Evolutionary conservation across 768 basidiomycete species (phyloP), one percentile per base, ranked within the genome.

Genomic region (Tylopilus vinaceipallidus): DNA sequence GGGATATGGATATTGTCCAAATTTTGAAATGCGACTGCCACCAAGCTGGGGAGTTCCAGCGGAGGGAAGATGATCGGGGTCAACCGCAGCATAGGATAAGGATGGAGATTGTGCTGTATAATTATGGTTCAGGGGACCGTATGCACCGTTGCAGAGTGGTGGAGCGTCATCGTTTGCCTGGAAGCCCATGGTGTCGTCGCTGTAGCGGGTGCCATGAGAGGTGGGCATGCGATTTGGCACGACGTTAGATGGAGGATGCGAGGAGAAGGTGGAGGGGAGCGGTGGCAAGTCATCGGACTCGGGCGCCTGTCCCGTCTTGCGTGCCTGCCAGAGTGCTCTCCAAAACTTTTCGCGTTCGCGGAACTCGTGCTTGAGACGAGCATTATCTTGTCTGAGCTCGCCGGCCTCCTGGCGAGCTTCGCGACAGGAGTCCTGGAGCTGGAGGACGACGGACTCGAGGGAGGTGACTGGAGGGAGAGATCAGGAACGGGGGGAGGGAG

Each of bases 361-460:
- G 45, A 75, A 72, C 63, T 86, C 83, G 50, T 80, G 78, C 44
- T 78, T 79, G 20, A 91, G 72, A 37, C 81, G 82, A 42, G 68
- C 66, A 56, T 83, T 86, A 54, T 91, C 83, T 57, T 83, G 80
- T 42, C 76, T 78, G 57, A 88, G 73, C 32, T 83, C 82, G n/a
- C 70, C 66, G 32, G 75, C 73, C 57, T 90, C 84, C 42, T 73
- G 69, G 46, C 81, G 79, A 41, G 84, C 73, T 55, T 87, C 83
- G 53, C 84, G 77, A 64, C 83, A 86, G 10, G 88, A 86, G 49
- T 90, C 89, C 61, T 93, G 90, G 32, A 93, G 78, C 55, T 88
- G 84, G 22, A 90, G 68, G 47, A 93, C 88, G 44, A 91, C 88
- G n/a, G 81, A 81, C 67, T 92, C 90, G 45, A 92, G 75, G 60